Evolutionary conservation across 108 stramenopile species (phyloP).

Genomic region (Cylindrotheca closterium): DNA sequence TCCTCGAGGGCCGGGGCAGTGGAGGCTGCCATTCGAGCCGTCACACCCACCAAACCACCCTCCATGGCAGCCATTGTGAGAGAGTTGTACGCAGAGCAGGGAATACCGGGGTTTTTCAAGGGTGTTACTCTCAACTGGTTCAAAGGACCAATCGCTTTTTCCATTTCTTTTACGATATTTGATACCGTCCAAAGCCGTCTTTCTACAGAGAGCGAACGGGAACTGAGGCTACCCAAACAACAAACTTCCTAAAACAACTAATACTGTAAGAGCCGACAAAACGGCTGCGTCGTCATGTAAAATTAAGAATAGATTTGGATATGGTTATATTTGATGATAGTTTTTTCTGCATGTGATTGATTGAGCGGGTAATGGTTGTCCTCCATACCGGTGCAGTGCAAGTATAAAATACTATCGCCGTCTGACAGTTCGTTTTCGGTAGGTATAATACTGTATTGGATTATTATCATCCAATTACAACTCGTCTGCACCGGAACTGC

Average conservation of each 20-base stretch:
- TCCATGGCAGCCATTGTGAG: constrained; percentile 61
- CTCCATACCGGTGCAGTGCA: too few species aligned
- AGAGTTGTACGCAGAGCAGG: constrained; percentile 84
- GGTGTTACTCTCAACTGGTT: constrained; percentile 98
- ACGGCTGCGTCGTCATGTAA: too few species aligned
- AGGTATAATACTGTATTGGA: not conserved
- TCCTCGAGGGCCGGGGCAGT: constrained; percentile 15
- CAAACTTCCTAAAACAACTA: not conserved
- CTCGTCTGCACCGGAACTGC: too few species aligned
- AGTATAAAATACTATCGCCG: too few species aligned
- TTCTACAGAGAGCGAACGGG: constrained; percentile 52
- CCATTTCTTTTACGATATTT: constrained; percentile 94
- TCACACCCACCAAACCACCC: constrained; percentile 41
- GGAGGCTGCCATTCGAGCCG: constrained; percentile 16
- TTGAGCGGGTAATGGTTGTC: too few species aligned
- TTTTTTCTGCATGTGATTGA: too few species aligned
- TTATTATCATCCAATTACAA: too few species aligned
- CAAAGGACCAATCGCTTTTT: constrained; percentile 94
- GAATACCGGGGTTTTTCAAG: constrained; percentile 89
- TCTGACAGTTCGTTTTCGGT: not conserved
- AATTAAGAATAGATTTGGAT: too few species aligned
- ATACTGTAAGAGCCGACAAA: too few species aligned
- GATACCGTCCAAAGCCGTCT: constrained; percentile 77
- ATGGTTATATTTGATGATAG: too few species aligned
- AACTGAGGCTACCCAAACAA: constrained; percentile 13